A percentile compares a stretch with the other conserved stretches of the same genome.
Conservation (phyloP, 202 grass and related monocot genomes). For the Dendrocalamus latiflorus region DNA sequence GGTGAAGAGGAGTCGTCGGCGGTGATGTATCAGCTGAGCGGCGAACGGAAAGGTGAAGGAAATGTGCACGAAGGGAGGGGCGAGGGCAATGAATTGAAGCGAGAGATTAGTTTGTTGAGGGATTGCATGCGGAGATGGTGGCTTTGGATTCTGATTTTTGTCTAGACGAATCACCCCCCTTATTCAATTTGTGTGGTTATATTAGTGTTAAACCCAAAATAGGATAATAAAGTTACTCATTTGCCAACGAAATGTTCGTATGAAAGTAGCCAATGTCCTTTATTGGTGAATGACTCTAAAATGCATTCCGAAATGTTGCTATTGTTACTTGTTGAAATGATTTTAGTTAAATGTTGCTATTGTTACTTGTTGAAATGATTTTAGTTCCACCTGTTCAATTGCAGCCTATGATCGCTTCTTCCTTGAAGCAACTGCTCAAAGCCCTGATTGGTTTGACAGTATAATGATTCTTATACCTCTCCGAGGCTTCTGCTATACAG, state of each 20-base stretch:
- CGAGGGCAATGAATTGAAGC: background rate
- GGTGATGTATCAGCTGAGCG: background rate
- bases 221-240: background rate
- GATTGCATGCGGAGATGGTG: background rate
- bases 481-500: background rate
- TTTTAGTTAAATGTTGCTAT: background rate
- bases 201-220: background rate
- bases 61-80: background rate
- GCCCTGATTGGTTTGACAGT: constrained; percentile 8
- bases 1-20: no score
- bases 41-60: background rate
- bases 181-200: background rate
- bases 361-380: background rate
- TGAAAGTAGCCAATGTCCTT: background rate
- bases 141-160: background rate
- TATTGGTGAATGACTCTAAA: background rate
- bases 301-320: background rate
- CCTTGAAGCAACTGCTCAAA: constrained; percentile 2
- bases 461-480: constrained; percentile 17
- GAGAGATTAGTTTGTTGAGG: background rate
- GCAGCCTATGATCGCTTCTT: background rate
- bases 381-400: background rate
- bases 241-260: background rate
- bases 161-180: background rate
- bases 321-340: no score